Conservation (phyloP, 208 protist species). For the Trypanosoma brucei region DNA sequence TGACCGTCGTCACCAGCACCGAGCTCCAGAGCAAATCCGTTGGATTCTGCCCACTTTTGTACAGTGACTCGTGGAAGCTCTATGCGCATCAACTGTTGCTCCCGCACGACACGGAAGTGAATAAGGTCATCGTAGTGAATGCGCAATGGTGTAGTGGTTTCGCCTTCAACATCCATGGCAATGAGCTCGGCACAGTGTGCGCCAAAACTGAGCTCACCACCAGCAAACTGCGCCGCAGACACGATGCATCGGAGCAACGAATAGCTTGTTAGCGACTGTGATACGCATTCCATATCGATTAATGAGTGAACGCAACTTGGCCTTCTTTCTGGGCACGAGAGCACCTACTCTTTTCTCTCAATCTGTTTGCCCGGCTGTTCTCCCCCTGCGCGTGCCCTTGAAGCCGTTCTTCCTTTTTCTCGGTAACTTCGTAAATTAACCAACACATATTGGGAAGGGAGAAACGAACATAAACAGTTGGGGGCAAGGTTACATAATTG, state of each 20-base stretch:
- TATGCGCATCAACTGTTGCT: constrained; percentile 65
- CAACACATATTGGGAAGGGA: no score
- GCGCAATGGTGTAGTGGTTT: constrained; percentile 48
- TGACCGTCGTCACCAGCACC: not conserved
- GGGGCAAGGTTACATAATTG: no score
- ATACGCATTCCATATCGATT: constrained; percentile 29
- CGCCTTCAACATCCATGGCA: constrained; percentile 36
- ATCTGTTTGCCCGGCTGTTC: no score
- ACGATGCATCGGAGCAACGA: constrained; percentile 54
- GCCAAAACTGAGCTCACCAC: constrained; percentile 69
- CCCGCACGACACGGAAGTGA: constrained; percentile 69
- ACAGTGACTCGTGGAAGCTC: constrained; percentile 41
- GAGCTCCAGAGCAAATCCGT: constrained; percentile 61
- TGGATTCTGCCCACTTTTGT: constrained; percentile 47
- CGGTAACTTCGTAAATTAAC: no score
- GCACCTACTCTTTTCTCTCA: no score
- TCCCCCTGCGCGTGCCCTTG: no score
- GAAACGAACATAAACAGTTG: no score
- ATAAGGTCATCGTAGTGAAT: constrained; percentile 59
- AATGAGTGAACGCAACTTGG: not conserved
- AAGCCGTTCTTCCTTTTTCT: no score
- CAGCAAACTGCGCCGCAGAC: constrained; percentile 49
- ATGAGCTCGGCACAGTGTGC: constrained; percentile 51
- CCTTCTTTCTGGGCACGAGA: no score
- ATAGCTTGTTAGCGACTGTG: constrained; percentile 60